Base-by-base conservation (phyloP, 225 moss, liverwort and hornwort genomes). In the Sphagnum tenellum region DNA sequence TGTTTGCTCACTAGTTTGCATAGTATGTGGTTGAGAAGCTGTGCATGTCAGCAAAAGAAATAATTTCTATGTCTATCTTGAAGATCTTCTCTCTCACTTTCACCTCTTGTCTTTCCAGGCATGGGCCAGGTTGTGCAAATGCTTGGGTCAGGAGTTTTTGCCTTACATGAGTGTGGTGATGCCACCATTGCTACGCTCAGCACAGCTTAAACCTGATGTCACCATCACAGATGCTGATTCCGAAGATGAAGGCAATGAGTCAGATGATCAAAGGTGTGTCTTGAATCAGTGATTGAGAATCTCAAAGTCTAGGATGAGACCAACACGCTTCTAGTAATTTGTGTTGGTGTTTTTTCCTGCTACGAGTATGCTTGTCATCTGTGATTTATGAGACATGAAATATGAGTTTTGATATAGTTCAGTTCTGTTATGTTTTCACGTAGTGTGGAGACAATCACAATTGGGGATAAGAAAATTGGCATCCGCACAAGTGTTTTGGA, bases 101-200 rank as follows among this genome's bases (percentile, higher is more conserved):
- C 29, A 29, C 29, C 29, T 29, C 29, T 29, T 29, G 29, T 29
- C 29, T 29, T 57, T 67, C 46, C 81, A 98, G 98, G 98, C 98
- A 58, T 98, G 98, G 98, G 98, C 98, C 65, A 81, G 98, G 71
- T 79, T 98, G 59, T 98, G 98, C 81, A 98, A 98, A 71, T 98
- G 98, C 80, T 74, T 98, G 62, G 98, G 98, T 64, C 98, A 98
- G 70, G 98, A 98, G 75, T 98, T 98, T 60, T 67, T 98, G 64
- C 98, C 98, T 9, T 98, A 98, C 72, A 98, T 98, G 98, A 90
- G 89, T 72, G 98, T 93, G 64, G 98, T 98, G 66, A 98, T 98
- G 98, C 98, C 98, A 62, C 93, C 98, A 55, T 77, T 98, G 65
- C 80, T 98, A 44, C 89, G 93, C 57, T 98, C 98, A 60, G 98